These are phyloP conservation scores for Fusarium sp. DNA, from an alignment of 2,329 filamentous ascomycete genomes.

Conservation along the genomic window DNA sequence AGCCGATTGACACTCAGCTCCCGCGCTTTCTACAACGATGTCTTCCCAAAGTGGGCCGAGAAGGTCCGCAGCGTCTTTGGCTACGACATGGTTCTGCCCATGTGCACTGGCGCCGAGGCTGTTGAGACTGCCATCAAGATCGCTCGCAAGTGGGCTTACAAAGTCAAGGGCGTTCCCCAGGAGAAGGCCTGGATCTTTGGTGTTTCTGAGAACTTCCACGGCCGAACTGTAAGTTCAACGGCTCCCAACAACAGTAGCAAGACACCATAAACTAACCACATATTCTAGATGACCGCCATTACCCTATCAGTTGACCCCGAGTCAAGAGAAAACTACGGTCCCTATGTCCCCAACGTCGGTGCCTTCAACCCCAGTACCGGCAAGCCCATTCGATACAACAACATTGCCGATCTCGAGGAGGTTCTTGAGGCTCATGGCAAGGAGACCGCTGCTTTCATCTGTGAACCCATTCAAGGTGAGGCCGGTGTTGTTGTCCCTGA, in stretches of 20 bases:
- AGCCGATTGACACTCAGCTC: slow-evolving; percentile 67
- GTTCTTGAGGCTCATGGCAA: slow-evolving; percentile 37
- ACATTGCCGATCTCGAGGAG: slow-evolving; percentile 39
- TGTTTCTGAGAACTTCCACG: slow-evolving; percentile 40
- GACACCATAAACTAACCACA: slow-evolving; percentile 4
- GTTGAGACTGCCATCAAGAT: slow-evolving; percentile 41
- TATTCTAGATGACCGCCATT: slow-evolving; percentile 84
- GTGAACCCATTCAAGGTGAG: slow-evolving; percentile 73
- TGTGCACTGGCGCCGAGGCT: slow-evolving; percentile 41
- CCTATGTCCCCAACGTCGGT: slow-evolving; percentile 91
- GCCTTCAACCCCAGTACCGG: slow-evolving; percentile 58
- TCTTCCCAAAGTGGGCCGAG: slow-evolving; percentile 41
- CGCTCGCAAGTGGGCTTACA: slow-evolving; percentile 40
- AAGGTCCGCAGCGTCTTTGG: slow-evolving; percentile 39
- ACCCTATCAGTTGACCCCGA: slow-evolving; percentile 96
- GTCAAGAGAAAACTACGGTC: slow-evolving; percentile 96
- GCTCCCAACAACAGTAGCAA: not conserved
- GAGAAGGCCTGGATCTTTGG: slow-evolving; percentile 41
- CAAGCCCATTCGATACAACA: slow-evolving; percentile 39
- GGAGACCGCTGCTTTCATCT: slow-evolving; percentile 40
- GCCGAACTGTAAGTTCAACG: slow-evolving; percentile 71
- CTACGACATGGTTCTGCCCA: slow-evolving; percentile 39
- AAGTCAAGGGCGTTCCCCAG: slow-evolving; percentile 40
- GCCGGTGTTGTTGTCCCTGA: slow-evolving; percentile 96
- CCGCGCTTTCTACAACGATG: slow-evolving; percentile 39